A percentile compares a stretch with the other conserved stretches of the same genome.
These are phyloP conservation scores for Calophaca sinica DNA, from an alignment of 306 rosid genomes.

Conservation along the genomic window DNA sequence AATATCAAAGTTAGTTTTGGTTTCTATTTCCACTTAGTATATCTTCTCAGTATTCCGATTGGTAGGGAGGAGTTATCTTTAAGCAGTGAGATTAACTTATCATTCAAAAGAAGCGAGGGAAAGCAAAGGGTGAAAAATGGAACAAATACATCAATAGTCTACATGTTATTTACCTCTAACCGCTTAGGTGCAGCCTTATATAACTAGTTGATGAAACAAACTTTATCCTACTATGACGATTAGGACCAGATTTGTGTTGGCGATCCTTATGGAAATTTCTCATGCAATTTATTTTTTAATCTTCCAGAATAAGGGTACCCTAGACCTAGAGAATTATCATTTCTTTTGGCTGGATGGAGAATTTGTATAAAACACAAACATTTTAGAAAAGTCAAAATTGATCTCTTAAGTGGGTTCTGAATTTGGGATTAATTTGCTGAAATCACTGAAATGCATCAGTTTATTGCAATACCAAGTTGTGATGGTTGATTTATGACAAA, in stretches of 20 bases:
- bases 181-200: neutral
- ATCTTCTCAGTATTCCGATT: conserved; percentile 28
- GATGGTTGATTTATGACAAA: conserved; percentile 5
- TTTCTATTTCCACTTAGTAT: conserved; percentile 21
- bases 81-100: conserved; percentile 5
- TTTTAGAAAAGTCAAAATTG: neutral
- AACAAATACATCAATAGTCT: conserved; percentile 5
- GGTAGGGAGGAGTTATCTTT: conserved; percentile 27
- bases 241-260: neutral
- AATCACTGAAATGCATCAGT: neutral
- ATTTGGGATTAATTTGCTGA: neutral
- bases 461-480: conserved; percentile 16
- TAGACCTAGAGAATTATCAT: neutral
- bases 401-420: conserved; percentile 1
- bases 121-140: conserved; percentile 30
- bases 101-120: conserved; percentile 7
- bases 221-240: no score
- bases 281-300: conserved; percentile 4
- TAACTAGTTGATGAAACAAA: neutral
- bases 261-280: conserved; percentile 13
- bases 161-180: conserved; percentile 1
- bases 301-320: no score
- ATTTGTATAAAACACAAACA: conserved; percentile 3
- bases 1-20: conserved; percentile 13
- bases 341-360: conserved; percentile 7